Conservation (phyloP, 1,284 basidiomycete species). For the Cryptococcus hybrid region DNA sequence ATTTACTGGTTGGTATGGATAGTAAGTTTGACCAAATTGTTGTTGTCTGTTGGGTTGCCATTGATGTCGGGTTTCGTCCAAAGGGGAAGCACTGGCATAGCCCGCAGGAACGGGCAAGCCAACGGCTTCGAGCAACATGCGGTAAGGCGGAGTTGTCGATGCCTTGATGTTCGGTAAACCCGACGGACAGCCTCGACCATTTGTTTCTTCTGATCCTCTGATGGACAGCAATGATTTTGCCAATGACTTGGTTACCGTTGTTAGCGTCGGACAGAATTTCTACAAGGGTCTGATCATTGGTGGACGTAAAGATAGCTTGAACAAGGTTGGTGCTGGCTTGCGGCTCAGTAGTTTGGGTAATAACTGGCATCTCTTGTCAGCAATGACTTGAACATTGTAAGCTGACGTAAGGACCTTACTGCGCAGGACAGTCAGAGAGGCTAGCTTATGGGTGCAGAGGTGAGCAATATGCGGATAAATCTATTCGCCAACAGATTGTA, state of each 20-base stretch:
- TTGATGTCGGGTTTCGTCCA: neutral
- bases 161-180: constrained; percentile 85
- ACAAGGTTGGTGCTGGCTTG: constrained; percentile 72
- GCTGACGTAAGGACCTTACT: constrained; percentile 42
- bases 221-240: constrained; percentile 84
- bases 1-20: constrained; percentile 5
- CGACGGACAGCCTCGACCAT: constrained; percentile 84
- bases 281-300: constrained; percentile 80
- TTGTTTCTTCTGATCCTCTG: constrained; percentile 60
- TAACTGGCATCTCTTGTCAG: constrained; percentile 50
- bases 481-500: constrained; percentile 90
- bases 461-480: constrained; percentile 92
- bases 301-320: constrained; percentile 78
- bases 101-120: constrained; percentile 72
- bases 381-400: neutral
- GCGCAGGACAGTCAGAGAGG: constrained; percentile 87
- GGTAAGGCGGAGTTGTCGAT: constrained; percentile 86
- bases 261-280: constrained; percentile 94
- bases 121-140: constrained; percentile 88
- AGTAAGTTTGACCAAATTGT: constrained; percentile 6
- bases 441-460: constrained; percentile 96
- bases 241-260: constrained; percentile 89
- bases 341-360: constrained; percentile 87
- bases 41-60: constrained; percentile 6
- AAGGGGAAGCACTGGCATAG: constrained; percentile 9